phyloP scores from a whole-genome alignment of 768 basidiomycete species.

The Kwoniella mangroviensis region DNA sequence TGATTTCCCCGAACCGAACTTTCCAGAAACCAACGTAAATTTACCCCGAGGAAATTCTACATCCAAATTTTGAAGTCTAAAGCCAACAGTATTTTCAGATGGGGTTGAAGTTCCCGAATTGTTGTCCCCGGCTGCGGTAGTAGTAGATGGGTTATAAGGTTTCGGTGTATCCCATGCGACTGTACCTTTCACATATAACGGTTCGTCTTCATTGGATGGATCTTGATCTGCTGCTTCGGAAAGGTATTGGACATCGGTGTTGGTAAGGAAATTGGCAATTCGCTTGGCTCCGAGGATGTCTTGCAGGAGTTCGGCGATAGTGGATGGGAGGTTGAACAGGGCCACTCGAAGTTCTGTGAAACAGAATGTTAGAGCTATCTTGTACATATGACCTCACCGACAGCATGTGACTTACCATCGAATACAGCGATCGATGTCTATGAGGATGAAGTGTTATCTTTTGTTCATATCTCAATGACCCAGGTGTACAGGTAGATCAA shows the following conservation, averaged over 20 bases:
- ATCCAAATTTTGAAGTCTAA: slow-evolving; percentile 43
- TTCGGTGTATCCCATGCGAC: slow-evolving; percentile 30
- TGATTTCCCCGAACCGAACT: slow-evolving; percentile 52
- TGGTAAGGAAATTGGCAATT: slow-evolving; percentile 32
- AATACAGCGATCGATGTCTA: slow-evolving; percentile 51
- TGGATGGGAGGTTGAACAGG: slow-evolving; percentile 28
- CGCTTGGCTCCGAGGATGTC: slow-evolving; percentile 39
- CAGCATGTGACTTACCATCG: too few relatives aligned
- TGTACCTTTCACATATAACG: slow-evolving; percentile 32
- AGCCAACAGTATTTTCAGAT: slow-evolving; percentile 12
- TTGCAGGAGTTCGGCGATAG: slow-evolving; percentile 33
- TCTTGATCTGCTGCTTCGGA: slow-evolving; percentile 9
- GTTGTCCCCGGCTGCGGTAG: background rate
- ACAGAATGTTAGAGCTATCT: too few relatives aligned
- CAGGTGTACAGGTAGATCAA: background rate
- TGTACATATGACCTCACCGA: too few relatives aligned
- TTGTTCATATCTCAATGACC: too few relatives aligned
- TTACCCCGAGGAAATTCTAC: slow-evolving; percentile 42
- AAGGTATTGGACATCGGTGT: slow-evolving; percentile 41
- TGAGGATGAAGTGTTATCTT: too few relatives aligned
- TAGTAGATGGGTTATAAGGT: background rate
- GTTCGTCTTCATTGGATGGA: background rate
- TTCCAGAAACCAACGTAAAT: slow-evolving; percentile 49
- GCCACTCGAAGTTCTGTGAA: slow-evolving; percentile 31
- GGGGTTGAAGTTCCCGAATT: background rate